These are phyloP conservation scores for Claviceps paspali DNA, from an alignment of 2,329 filamentous ascomycete genomes.

Conservation along the genomic window DNA sequence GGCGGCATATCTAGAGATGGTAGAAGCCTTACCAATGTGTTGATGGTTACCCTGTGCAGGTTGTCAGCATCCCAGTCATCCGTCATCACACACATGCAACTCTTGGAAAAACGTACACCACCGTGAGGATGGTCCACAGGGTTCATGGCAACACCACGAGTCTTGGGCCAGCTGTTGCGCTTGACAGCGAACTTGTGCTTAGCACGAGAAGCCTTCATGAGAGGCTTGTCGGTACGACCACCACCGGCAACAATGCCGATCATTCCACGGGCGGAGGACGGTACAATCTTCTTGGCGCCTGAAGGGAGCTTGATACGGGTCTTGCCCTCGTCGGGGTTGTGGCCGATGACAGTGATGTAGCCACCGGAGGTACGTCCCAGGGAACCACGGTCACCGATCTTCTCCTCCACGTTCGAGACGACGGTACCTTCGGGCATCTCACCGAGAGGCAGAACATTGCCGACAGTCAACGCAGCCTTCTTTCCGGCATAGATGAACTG, in stretches of 20 bases:
- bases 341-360: conserved; percentile 96
- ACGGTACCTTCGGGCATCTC: conserved; percentile 98
- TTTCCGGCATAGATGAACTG: conserved; percentile 99
- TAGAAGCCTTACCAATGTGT: conserved; percentile 99
- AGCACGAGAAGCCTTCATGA: conserved; percentile 97
- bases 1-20: conserved; percentile 94
- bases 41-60: conserved; percentile 82
- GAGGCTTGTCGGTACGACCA: conserved; percentile 98
- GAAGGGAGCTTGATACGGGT: conserved; percentile 98
- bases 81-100: too few relatives aligned
- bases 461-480: conserved; percentile 91
- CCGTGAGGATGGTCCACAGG: conserved; percentile 98
- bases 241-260: conserved; percentile 98
- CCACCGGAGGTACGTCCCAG: conserved; percentile 96
- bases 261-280: conserved; percentile 88
- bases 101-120: conserved; percentile 45
- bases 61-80: conserved; percentile 25
- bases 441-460: conserved; percentile 89
- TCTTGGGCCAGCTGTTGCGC: conserved; percentile 99
- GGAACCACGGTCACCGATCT: conserved; percentile 89
- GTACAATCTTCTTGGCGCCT: conserved; percentile 97
- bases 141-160: conserved; percentile 99
- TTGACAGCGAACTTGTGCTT: conserved; percentile 99
- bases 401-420: conserved; percentile 98
- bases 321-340: conserved; percentile 99